A percentile compares a stretch with the other conserved stretches of the same genome.
Conservation (phyloP, 2,329 filamentous ascomycete genomes). For the Sporothrix curviconia region DNA sequence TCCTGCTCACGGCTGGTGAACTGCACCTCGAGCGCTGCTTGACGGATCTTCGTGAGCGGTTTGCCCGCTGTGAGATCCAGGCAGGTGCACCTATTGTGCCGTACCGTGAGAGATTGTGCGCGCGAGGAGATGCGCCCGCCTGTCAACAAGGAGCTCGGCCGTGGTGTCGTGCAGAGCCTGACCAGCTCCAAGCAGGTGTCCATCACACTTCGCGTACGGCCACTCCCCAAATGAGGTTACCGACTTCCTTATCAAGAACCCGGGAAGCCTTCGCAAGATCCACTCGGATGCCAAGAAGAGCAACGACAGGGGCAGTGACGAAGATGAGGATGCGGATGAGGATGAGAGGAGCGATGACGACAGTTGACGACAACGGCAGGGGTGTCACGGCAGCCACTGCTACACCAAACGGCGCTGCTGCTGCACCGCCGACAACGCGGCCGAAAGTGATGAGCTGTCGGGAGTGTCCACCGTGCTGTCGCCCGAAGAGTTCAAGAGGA, state of each 20-base stretch:
- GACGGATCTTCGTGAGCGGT: conserved; percentile 86
- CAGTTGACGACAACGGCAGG: too few relatives aligned
- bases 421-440: conserved; percentile 26
- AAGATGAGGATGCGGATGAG: background rate
- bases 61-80: conserved; percentile 90
- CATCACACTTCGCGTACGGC: conserved; percentile 68
- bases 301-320: conserved; percentile 21
- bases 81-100: conserved; percentile 91
- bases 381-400: too few relatives aligned
- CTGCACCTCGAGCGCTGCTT: conserved; percentile 89
- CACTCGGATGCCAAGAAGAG: conserved; percentile 26
- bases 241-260: conserved; percentile 77
- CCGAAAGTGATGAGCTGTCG: conserved; percentile 49
- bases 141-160: conserved; percentile 75
- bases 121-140: conserved; percentile 86
- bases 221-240: conserved; percentile 72
- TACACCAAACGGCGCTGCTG: conserved; percentile 37
- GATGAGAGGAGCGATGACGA: conserved; percentile 11
- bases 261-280: conserved; percentile 57
- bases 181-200: conserved; percentile 84
- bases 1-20: conserved; percentile 88
- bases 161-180: conserved; percentile 67
- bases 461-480: conserved; percentile 58
- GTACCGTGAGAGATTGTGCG: conserved; percentile 84
- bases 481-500: conserved; percentile 66